Base-by-base conservation (phyloP, 2,329 filamentous ascomycete genomes). In the Dothiorella sarmentorum region DNA sequence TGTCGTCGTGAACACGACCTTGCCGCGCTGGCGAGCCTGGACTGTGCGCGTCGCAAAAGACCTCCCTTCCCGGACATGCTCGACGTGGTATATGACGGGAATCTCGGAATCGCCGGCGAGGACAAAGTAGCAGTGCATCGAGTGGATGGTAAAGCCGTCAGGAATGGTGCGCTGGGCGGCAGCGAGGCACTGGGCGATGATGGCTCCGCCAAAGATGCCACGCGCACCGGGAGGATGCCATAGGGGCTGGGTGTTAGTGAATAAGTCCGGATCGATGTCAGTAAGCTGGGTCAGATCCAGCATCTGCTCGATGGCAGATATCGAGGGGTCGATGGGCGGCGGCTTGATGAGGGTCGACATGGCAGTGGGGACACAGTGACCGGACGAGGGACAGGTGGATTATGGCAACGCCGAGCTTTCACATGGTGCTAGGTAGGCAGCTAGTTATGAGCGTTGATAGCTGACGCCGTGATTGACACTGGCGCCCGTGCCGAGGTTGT, bases 51-150 rank as follows among this genome's bases (percentile, higher is more conserved):
- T 97, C 57, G 90, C 87, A 73, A 92, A 99, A 53, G 88, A 92
- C 61, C 88, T 86, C 7, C 94, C 94, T 70, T 96, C 91, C 58
- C 94, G 87, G 47, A 99, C 91, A 55, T 90, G 56, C 78, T 97
- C 94, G 45, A 99, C 94, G 71, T 97, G 90, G 78, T 96, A 97
- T 62, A 97, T 82, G 64, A 97, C 89, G 29, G 94, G 93, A 17
- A 94, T 87, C 61, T 88, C 85, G 11, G 85, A 82, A 69, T 93
- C 89, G 26, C 94, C 94, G 4, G 93, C 92, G 2, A 97, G 85
- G 31, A 99, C 86, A 74, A 99, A 99, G 79, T 97, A 99, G 83
- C 94, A 97, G 82, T 99, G 94, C 89, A 96, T 97, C 70, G 88
- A 93, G 79, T 99, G 94, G 51, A 94, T 85, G 61, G 86, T 83